phyloP scores from a whole-genome alignment of 2,329 filamentous ascomycete species.

The Furcasterigmium furcatum region DNA sequence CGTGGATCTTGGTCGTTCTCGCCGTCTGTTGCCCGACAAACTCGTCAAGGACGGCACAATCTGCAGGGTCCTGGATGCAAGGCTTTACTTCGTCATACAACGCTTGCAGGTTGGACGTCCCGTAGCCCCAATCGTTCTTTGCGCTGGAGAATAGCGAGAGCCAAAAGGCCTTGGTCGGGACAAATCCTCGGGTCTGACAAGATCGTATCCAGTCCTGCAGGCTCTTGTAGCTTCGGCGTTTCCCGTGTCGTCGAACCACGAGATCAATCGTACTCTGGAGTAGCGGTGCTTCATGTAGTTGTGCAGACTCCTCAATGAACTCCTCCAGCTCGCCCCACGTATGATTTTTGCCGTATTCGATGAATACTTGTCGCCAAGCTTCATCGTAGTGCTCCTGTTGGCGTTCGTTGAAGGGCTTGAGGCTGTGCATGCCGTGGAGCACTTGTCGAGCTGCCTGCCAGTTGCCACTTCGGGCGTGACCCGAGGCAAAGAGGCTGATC shows the following conservation, averaged over 20 bases:
- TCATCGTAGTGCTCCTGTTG: slow-evolving; percentile 18
- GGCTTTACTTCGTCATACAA: slow-evolving; percentile 28
- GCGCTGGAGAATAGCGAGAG: slow-evolving; percentile 35
- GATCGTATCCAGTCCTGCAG: slow-evolving; percentile 37
- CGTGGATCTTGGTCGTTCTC: too few relatives aligned
- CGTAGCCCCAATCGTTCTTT: slow-evolving; percentile 30
- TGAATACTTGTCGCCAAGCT: slow-evolving; percentile 33
- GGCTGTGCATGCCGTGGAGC: slow-evolving; percentile 24
- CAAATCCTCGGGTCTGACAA: slow-evolving; percentile 30
- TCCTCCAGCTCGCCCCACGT: slow-evolving; percentile 33
- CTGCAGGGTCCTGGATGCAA: slow-evolving; percentile 11
- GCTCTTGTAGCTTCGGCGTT: slow-evolving; percentile 29
- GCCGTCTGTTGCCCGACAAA: slow-evolving; percentile 13
- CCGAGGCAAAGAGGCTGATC: slow-evolving; percentile 29
- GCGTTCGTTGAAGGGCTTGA: slow-evolving; percentile 3
- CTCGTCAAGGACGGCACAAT: slow-evolving; percentile 1
- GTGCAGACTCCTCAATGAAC: slow-evolving; percentile 32
- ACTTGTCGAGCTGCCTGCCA: slow-evolving; percentile 33
- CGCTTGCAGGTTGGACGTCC: slow-evolving; percentile 27
- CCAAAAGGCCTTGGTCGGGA: slow-evolving; percentile 30
- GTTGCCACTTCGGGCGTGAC: slow-evolving; percentile 32
- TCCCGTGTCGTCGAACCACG: slow-evolving; percentile 39
- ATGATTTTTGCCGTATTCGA: slow-evolving; percentile 33
- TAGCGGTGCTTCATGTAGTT: slow-evolving; percentile 28
- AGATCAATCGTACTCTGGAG: slow-evolving; percentile 33